Base-by-base conservation (phyloP, 768 basidiomycete species). In the Suillus decipiens region DNA sequence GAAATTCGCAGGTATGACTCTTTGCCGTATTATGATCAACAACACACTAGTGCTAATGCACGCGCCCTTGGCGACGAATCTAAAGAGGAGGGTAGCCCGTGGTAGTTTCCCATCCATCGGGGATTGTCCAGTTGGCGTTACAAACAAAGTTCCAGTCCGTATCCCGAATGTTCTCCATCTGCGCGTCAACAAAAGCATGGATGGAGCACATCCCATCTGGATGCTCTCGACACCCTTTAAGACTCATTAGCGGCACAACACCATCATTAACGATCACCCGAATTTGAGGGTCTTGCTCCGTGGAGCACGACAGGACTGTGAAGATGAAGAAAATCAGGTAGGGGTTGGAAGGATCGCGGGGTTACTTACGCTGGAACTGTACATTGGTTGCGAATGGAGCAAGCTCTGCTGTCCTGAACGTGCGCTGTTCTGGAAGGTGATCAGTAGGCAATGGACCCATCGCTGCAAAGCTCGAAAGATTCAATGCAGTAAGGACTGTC, bases 251-350 rank as follows among this genome's bases (percentile, higher is more conserved):
- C 8, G 93, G 93, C 0, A 85, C 85, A 10, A 90, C 88, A 2
- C 86, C 93, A 70, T 96, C 93, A 78, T 95, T 95, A 71, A 94
- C 83, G 67, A 94, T 86, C 69, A 93, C 79, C 3, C 93, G 85
- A 66, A 94, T 89, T 68, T 92, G 87, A 1, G 81, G 81, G 24
- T 75, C 81, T 7, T 82, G 77, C 28, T 65, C 63, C 31, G 81
- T 80, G 36, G 78, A 73, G 68, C 89, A 91, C 63, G 81, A 78
- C 3, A 91, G 76, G 15, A 91, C 85, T 92, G 12, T 14, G 15
- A 74, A 66, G 64, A 61, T 55, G 17, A 71, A 67, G 11, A n/a
- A 42, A 10, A 37, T 33, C 5, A 48, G 19, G 41, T 14, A 17
- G 17, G 41, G 51, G 75, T 55, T 67, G 54, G 3, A 54, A 59